These are phyloP conservation scores for Daldinia grandis DNA, from an alignment of 495 filamentous ascomycete species.

Conservation along the genomic window DNA sequence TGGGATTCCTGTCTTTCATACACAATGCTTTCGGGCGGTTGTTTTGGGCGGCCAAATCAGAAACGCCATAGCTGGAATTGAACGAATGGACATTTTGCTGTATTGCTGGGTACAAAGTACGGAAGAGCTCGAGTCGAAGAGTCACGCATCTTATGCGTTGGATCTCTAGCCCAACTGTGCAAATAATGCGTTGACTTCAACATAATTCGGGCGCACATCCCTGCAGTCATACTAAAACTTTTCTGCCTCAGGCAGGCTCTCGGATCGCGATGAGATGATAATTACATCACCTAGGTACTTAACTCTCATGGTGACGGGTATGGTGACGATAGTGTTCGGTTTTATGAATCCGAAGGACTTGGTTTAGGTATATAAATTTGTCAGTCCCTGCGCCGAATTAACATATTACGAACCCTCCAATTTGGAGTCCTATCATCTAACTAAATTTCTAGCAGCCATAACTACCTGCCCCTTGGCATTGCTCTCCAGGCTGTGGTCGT, in stretches of 20 bases:
- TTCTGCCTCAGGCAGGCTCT: slow-evolving; percentile 4
- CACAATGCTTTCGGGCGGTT: slow-evolving; percentile 13
- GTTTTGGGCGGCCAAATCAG: slow-evolving; percentile 30
- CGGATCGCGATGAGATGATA: background rate
- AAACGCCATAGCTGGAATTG: slow-evolving; percentile 25
- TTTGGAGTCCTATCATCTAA: background rate
- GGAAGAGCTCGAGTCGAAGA: slow-evolving; percentile 32
- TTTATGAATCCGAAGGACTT: background rate
- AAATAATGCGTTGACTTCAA: slow-evolving; percentile 26
- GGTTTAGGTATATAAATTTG: background rate
- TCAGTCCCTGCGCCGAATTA: background rate
- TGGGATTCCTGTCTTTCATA: slow-evolving; percentile 21
- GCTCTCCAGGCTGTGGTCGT: background rate
- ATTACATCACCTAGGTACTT: too few species aligned
- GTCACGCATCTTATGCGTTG: slow-evolving; percentile 29
- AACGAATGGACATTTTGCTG: slow-evolving; percentile 15
- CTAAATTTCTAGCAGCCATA: background rate
- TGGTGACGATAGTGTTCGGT: slow-evolving; percentile 1
- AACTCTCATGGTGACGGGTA: background rate
- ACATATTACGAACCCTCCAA: background rate
- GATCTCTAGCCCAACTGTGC: slow-evolving; percentile 26
- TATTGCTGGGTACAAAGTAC: slow-evolving; percentile 31
- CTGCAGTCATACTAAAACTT: slow-evolving; percentile 11
- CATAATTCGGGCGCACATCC: slow-evolving; percentile 28
- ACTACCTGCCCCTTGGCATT: background rate